Evolutionary conservation across 768 basidiomycete species (phyloP), one percentile per base, ranked within the genome.

Genomic region (Strobilomyces echinocephalus): DNA sequence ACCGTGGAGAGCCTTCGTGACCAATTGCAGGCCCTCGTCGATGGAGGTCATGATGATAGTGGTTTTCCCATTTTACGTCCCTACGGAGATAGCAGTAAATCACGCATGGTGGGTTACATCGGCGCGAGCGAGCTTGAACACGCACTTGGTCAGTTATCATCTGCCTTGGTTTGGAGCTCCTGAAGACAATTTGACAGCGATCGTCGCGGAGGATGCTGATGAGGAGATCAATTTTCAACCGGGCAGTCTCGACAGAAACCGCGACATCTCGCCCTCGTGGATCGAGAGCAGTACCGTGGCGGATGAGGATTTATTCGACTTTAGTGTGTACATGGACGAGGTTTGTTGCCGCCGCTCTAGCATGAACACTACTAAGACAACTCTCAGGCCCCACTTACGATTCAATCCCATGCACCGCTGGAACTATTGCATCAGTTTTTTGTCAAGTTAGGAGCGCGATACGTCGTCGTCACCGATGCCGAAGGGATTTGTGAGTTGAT

Each of bases 361-460:
- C 26, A 24, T 52, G n/a, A 39, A 40, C 10, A 26, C 51, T 40
- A 57, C 9, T 31, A 30, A 30, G 30, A 30, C 30, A n/a, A 7
- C 9, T 53, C 30, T 3, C 46, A 93, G 88, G 93, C 95, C 1
- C 97, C 97, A 0, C 74, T 97, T 52, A 89, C 86, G 0, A 81
- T 97, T 36, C 84, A 85, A 53, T 82, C 81, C 1, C 85, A 94
- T 62, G 87, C 91, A 2, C 91, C 97, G 1, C 76, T 98, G 66
- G 91, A 97, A 69, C 80, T 97, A 46, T 78, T 97, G 0, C 95
- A 97, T 64, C 91, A 91, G 65, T 82, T 95, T 65, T 98, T 98
- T 63, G 86, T 85, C 54, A 97, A 97, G 69, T 81, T 98, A 18
- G 97, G 97, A 0, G 90, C 92, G 11, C 80, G 91, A 59, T 94